Evolutionary conservation across 305 asterid genomes (phyloP).

Genomic region (Striga hermonthica): DNA sequence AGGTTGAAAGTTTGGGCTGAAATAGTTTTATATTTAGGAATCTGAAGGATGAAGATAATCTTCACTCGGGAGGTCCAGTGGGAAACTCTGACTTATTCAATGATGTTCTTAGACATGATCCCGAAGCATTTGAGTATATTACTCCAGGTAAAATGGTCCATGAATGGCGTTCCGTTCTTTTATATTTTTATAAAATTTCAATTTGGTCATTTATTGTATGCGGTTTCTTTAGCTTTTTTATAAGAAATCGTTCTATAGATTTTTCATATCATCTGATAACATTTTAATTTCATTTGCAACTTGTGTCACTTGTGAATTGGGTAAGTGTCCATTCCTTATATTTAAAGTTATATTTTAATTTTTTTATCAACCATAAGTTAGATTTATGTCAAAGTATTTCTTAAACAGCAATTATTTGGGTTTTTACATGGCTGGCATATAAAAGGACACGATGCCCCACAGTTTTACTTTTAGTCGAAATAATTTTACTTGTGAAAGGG

Average conservation of each 20-base stretch:
- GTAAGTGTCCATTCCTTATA: constrained; percentile 6
- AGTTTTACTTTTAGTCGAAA: constrained; percentile 15
- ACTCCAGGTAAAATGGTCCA: constrained; percentile 70
- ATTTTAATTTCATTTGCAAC: constrained; percentile 24
- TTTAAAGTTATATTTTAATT: constrained; percentile 15
- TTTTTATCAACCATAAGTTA: constrained; percentile 14
- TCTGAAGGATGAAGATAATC: constrained; percentile 64
- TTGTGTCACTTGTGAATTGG: constrained; percentile 23
- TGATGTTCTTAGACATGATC: constrained; percentile 66
- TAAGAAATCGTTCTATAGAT: not conserved
- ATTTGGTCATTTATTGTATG: constrained; percentile 19
- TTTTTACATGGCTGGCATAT: constrained; percentile 7
- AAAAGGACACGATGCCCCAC: not conserved
- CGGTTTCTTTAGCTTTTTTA: constrained; percentile 8
- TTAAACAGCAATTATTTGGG: not conserved
- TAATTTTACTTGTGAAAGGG: constrained; percentile 20
- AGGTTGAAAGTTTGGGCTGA: constrained; percentile 29
- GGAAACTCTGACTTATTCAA: constrained; percentile 57
- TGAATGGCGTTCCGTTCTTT: constrained; percentile 26
- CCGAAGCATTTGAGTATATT: constrained; percentile 57
- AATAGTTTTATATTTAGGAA: constrained; percentile 53
- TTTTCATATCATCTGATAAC: constrained; percentile 21
- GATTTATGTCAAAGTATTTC: constrained; percentile 13
- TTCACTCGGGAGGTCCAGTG: constrained; percentile 39
- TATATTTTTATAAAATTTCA: constrained; percentile 26